These are phyloP conservation scores for Pisolithus tinctorius DNA, from an alignment of 768 basidiomycete genomes.

Conservation along the genomic window DNA sequence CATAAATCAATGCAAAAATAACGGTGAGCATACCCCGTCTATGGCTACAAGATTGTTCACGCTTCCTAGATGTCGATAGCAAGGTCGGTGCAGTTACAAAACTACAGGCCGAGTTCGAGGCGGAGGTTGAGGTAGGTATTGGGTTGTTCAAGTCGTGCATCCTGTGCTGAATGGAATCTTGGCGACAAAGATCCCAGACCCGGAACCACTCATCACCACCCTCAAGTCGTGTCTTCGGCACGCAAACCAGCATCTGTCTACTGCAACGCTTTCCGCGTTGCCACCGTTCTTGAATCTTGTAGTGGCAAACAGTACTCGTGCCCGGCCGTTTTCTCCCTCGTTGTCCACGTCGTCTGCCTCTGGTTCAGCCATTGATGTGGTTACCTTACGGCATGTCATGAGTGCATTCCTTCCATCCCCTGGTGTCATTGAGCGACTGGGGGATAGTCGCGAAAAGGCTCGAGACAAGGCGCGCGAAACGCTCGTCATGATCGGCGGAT, in stretches of 20 bases:
- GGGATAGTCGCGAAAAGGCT: conserved; percentile 65
- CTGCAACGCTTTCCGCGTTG: conserved; percentile 67
- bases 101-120: conserved; percentile 69
- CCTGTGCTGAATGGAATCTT: conserved; percentile 10
- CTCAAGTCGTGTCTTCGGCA: conserved; percentile 74
- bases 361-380: conserved; percentile 41
- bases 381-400: conserved; percentile 61
- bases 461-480: conserved; percentile 71
- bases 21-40: conserved; percentile 36
- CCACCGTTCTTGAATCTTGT: conserved; percentile 62
- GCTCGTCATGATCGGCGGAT: conserved; percentile 66
- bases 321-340: conserved; percentile 42
- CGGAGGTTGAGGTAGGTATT: conserved; percentile 54
- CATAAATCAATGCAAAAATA: conserved; percentile 57
- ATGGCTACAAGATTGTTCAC: conserved; percentile 5
- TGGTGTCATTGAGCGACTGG: conserved; percentile 76
- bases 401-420: conserved; percentile 65
- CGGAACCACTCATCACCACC: conserved; percentile 60
- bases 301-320: conserved; percentile 31
- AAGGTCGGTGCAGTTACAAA: conserved; percentile 78
- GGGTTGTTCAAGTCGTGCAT: not conserved
- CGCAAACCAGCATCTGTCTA: conserved; percentile 75
- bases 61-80: conserved; percentile 60
- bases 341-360: conserved; percentile 43
- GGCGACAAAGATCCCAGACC: conserved; percentile 55